phyloP scores from a whole-genome alignment of 768 basidiomycete species.

The Termitomyces sp. region DNA sequence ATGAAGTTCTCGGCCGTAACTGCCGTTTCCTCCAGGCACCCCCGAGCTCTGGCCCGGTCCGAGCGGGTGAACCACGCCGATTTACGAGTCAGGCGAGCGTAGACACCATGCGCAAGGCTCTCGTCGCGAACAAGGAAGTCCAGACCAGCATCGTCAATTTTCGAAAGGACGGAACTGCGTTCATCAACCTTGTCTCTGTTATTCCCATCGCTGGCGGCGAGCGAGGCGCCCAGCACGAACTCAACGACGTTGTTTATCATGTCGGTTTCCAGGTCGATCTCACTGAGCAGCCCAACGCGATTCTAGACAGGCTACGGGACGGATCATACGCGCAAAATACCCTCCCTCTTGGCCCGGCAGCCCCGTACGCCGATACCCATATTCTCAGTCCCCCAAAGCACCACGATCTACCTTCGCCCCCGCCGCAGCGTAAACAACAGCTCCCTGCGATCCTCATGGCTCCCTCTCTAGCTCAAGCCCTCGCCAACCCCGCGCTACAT shows the following conservation, averaged over 20 bases:
- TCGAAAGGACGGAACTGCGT: constrained; percentile 77
- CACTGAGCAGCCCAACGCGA: constrained; percentile 80
- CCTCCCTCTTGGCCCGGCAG: constrained; percentile 6
- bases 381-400: constrained; percentile 28
- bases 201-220: constrained; percentile 79
- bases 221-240: constrained; percentile 39
- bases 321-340: constrained; percentile 67
- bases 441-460: constrained; percentile 49
- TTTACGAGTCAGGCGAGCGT: constrained; percentile 68
- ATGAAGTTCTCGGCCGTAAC: constrained; percentile 84
- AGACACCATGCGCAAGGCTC: constrained; percentile 57
- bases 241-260: constrained; percentile 76
- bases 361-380: background rate
- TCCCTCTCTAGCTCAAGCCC: constrained; percentile 44
- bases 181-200: constrained; percentile 90
- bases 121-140: constrained; percentile 79
- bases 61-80: constrained; percentile 40
- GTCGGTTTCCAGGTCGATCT: constrained; percentile 98
- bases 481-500: constrained; percentile 48
- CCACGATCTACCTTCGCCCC: constrained; percentile 24
- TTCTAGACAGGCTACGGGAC: constrained; percentile 74
- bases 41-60: constrained; percentile 34
- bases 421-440: constrained; percentile 41
- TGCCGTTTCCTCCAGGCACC: constrained; percentile 92
- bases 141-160: constrained; percentile 90